Conservation (phyloP, 106 monocot species). For the Allium fistulosum region DNA sequence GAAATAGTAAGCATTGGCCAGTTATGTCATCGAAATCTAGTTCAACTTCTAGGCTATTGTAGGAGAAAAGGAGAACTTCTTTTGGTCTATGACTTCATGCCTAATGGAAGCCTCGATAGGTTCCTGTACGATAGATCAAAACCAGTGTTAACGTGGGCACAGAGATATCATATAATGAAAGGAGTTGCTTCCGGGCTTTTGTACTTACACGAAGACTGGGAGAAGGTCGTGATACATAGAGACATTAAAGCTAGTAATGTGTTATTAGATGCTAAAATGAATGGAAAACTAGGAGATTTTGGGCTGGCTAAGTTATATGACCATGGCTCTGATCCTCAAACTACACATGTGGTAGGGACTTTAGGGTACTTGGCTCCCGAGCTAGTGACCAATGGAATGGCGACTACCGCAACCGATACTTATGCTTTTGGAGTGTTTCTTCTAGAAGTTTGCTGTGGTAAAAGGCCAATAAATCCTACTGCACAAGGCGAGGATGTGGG, state of each 20-base stretch:
- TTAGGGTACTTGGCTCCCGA: constrained; percentile 10
- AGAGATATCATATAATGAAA: constrained; percentile 8
- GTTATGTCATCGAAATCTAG: constrained; percentile 13
- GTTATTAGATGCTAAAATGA: constrained; percentile 4
- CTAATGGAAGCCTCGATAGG: constrained; percentile 10
- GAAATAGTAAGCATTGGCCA: constrained; percentile 14
- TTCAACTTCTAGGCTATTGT: constrained; percentile 14
- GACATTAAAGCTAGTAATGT: constrained; percentile 13
- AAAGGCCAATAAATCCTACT: not conserved
- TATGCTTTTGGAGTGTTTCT: not conserved
- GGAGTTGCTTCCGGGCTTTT: constrained; percentile 6
- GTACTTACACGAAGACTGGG: constrained; percentile 18
- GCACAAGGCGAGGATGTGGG: not conserved
- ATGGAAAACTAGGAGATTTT: constrained; percentile 12
- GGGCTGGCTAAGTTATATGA: constrained; percentile 9
- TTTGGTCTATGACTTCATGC: constrained; percentile 13
- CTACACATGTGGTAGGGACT: no score
- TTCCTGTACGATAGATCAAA: not conserved
- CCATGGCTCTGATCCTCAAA: not conserved
- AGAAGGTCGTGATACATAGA: constrained; percentile 12
- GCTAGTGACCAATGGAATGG: constrained; percentile 1
- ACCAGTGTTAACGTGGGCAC: not conserved
- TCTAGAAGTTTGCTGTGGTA: constrained; percentile 12
- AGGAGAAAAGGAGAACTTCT: constrained; percentile 13
- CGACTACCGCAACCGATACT: constrained; percentile 2